A percentile compares a stretch with the other conserved stretches of the same genome.
These are phyloP conservation scores for Daphne laureola DNA, from an alignment of 441 rosid species.

Conservation along the genomic window DNA sequence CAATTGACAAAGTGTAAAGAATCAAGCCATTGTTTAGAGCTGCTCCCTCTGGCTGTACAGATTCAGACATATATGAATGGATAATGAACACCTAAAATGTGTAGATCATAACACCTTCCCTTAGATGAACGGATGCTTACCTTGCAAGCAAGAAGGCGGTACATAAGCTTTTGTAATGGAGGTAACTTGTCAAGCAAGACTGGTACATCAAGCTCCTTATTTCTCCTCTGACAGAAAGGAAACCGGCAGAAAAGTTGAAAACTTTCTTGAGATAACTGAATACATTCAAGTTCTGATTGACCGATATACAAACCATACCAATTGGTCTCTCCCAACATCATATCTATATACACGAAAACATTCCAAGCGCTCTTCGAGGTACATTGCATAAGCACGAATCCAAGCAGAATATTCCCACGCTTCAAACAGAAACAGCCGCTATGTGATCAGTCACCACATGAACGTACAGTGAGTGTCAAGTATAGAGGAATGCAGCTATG, in stretches of 20 bases:
- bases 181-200: conserved; percentile 42
- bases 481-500: neutral
- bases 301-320: conserved; percentile 14
- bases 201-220: conserved; percentile 24
- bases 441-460: conserved; percentile 6
- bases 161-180: conserved; percentile 36
- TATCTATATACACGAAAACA: conserved; percentile 28
- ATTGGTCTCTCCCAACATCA: conserved; percentile 24
- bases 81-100: neutral
- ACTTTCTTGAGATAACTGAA: neutral
- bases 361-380: conserved; percentile 34
- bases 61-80: neutral
- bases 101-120: neutral
- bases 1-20: conserved; percentile 39
- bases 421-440: conserved; percentile 15
- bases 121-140: conserved; percentile 16
- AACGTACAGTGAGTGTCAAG: neutral
- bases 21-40: conserved; percentile 32
- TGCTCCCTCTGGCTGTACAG: conserved; percentile 49
- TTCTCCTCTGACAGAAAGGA: conserved; percentile 20
- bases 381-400: conserved; percentile 37
- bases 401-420: conserved; percentile 49
- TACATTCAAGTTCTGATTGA: neutral
- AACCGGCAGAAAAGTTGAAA: neutral
- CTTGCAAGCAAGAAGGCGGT: conserved; percentile 47